Evolutionary conservation across 371 early-diverging fungal genomes (phyloP).

Genomic region (Saksenaea oblongispora): DNA sequence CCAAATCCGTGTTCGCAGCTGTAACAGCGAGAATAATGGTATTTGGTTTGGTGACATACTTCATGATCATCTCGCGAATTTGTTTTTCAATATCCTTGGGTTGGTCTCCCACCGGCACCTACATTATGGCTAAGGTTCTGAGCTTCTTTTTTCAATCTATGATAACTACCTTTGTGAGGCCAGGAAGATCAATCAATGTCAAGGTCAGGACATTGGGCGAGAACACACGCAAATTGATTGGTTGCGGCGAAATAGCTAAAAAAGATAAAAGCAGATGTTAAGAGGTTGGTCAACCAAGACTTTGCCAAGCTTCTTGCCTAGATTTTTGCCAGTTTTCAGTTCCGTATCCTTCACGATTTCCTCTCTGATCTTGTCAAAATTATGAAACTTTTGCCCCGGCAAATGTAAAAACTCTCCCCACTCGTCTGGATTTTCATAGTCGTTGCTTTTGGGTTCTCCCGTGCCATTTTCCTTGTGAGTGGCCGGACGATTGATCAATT

Average conservation of each 20-base stretch:
- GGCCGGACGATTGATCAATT: constrained; percentile 92
- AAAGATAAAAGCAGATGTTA: background rate
- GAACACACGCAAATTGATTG: constrained; percentile 95
- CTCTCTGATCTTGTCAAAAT: constrained; percentile 93
- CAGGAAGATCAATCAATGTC: constrained; percentile 98
- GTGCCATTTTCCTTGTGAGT: constrained; percentile 25
- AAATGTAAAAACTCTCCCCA: constrained; percentile 98
- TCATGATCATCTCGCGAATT: constrained; percentile 95
- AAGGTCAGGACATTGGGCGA: constrained; percentile 96
- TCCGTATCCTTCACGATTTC: constrained; percentile 95
- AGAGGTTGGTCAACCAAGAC: background rate
- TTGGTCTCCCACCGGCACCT: constrained; percentile 97
- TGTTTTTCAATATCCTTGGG: constrained; percentile 98
- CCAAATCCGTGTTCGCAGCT: constrained; percentile 97
- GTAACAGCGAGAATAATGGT: constrained; percentile 98
- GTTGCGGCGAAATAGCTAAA: constrained; percentile 84
- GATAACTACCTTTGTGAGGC: constrained; percentile 83
- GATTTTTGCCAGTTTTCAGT: constrained; percentile 87
- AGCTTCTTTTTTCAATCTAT: background rate
- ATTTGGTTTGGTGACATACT: constrained; percentile 94
- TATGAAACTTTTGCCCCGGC: constrained; percentile 89
- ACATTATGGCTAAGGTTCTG: background rate
- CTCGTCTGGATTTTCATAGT: constrained; percentile 74
- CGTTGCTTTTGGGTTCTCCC: background rate
- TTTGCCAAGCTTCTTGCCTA: constrained; percentile 48